Conservation (phyloP, 148 eudicot species). For the Rhododendron molle region DNA sequence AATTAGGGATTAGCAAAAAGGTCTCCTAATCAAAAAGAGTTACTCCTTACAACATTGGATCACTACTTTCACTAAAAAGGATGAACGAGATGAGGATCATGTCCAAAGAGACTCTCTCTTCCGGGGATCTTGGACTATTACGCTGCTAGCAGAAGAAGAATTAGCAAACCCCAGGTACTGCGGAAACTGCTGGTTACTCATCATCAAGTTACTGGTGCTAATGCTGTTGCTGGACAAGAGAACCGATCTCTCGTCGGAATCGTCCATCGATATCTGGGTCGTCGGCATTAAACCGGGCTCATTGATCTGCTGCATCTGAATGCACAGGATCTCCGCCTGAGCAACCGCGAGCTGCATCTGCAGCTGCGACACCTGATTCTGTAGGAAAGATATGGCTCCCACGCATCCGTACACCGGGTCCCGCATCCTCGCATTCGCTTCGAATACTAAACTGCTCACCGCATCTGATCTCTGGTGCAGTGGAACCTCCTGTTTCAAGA, state of each 20-base stretch:
- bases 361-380: conserved; percentile 70
- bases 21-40: not conserved
- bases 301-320: conserved; percentile 61
- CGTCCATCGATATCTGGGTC: not conserved
- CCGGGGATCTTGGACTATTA: conserved; percentile 47
- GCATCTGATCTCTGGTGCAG: conserved; percentile 73
- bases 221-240: conserved; percentile 21
- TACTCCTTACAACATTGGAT: not conserved
- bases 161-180: conserved; percentile 25
- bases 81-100: conserved; percentile 8
- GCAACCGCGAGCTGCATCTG: conserved; percentile 86
- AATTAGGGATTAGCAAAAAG: conserved; percentile 4
- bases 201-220: conserved; percentile 20
- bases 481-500: conserved; percentile 56
- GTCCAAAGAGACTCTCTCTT: conserved; percentile 83
- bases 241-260: conserved; percentile 33
- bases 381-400: conserved; percentile 78
- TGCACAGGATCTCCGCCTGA: conserved; percentile 72
- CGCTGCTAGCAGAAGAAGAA: conserved; percentile 41
- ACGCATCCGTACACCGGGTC: conserved; percentile 96
- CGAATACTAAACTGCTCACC: conserved; percentile 83
- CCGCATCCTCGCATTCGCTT: conserved; percentile 71
- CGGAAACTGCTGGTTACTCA: conserved; percentile 32
- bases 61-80: not conserved
- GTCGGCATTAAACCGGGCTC: conserved; percentile 5